Percentiles rank a stretch among this genome's conserved stretches.
These are phyloP conservation scores for Thielaviopsis ethacetica DNA, from an alignment of 2,329 filamentous ascomycete genomes.

Conservation along the genomic window DNA sequence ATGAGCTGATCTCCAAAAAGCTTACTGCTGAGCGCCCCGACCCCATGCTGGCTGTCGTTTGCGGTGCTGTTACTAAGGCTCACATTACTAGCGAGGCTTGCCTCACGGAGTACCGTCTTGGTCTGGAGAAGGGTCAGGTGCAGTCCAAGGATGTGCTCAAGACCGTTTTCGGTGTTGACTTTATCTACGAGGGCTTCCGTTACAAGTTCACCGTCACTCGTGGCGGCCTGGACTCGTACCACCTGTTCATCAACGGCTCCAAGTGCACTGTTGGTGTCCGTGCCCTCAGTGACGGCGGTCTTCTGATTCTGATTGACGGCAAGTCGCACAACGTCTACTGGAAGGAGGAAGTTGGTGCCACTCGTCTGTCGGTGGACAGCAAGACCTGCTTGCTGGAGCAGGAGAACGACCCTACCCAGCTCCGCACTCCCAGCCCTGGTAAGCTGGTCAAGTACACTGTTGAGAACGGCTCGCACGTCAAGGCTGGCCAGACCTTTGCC, in stretches of 20 bases:
- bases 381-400: slow-evolving; percentile 97
- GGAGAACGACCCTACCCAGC: slow-evolving; percentile 96
- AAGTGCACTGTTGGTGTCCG: slow-evolving; percentile 89
- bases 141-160: slow-evolving; percentile 92
- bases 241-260: slow-evolving; percentile 96
- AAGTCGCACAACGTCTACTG: slow-evolving; percentile 98
- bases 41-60: slow-evolving; percentile 82
- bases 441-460: slow-evolving; percentile 98
- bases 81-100: slow-evolving; percentile 86
- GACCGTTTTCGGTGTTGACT: slow-evolving; percentile 94
- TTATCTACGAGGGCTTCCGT: slow-evolving; percentile 91
- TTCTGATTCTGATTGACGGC: slow-evolving; percentile 77
- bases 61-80: slow-evolving; percentile 86
- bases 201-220: slow-evolving; percentile 98
- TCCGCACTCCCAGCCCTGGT: slow-evolving; percentile 84
- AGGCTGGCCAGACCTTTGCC: slow-evolving; percentile 80
- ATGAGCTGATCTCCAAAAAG: slow-evolving; percentile 96
- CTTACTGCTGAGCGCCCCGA: slow-evolving; percentile 92
- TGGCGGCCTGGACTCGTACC: slow-evolving; percentile 84
- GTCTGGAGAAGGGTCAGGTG: slow-evolving; percentile 93
- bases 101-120: slow-evolving; percentile 70
- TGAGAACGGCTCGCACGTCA: slow-evolving; percentile 86
- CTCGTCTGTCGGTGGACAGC: slow-evolving; percentile 87
- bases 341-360: slow-evolving; percentile 96
- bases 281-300: slow-evolving; percentile 81